A percentile compares a stretch with the other conserved stretches of the same genome.
Conservation (phyloP, 192 early-diverging fungal genomes). For the Backusella tuberculispora region DNA sequence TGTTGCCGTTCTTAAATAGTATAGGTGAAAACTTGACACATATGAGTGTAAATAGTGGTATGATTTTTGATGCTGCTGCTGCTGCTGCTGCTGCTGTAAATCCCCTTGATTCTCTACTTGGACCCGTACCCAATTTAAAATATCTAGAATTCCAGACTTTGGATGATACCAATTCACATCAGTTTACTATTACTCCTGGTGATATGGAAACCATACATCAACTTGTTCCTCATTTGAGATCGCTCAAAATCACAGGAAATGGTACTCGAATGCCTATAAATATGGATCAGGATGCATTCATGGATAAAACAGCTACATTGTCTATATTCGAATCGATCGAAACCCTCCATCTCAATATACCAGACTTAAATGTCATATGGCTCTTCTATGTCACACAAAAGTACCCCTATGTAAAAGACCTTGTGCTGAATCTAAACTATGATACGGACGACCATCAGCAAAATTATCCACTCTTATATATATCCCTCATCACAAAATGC, state of each 20-base stretch:
- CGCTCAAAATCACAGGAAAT: conserved; percentile 7
- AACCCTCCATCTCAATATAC: neutral
- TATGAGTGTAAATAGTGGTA: neutral
- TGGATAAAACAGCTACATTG: neutral
- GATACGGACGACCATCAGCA: neutral
- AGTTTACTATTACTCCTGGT: neutral
- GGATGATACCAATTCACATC: neutral
- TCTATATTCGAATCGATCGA: neutral
- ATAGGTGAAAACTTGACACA: neutral
- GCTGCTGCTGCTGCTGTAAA: neutral
- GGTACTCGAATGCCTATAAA: neutral
- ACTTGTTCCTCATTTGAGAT: neutral
- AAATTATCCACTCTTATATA: neutral
- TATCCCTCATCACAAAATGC: neutral
- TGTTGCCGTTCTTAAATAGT: neutral
- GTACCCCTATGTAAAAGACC: conserved; percentile 1
- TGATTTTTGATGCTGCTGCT: neutral
- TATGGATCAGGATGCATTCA: neutral
- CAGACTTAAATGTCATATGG: neutral
- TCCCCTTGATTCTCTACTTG: neutral
- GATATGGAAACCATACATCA: neutral
- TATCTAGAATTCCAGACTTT: neutral
- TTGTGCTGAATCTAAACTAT: neutral
- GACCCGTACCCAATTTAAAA: neutral
- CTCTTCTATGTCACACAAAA: neutral